These are phyloP conservation scores for Mycena rosella DNA, from an alignment of 768 basidiomycete genomes.

Conservation along the genomic window DNA sequence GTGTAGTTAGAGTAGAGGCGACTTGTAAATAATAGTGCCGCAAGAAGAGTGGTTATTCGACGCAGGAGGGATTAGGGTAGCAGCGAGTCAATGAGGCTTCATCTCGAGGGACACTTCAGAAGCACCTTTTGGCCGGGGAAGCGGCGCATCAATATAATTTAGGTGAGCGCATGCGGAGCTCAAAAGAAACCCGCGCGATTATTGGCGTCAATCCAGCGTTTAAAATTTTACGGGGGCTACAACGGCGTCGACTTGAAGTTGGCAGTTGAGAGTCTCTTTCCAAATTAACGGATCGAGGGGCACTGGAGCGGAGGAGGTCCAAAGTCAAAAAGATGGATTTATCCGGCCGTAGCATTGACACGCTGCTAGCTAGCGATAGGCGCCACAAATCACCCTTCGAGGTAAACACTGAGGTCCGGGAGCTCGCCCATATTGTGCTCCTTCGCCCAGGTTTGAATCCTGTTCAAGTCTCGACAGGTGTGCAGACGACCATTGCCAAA, in stretches of 20 bases:
- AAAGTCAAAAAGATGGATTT: not conserved
- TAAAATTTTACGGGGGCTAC: no score
- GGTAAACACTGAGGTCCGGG: constrained; percentile 27
- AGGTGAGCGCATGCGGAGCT: no score
- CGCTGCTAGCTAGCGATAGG: not conserved
- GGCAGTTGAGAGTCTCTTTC: no score
- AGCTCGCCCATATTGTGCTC: constrained; percentile 29
- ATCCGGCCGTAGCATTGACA: not conserved
- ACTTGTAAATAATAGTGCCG: not conserved
- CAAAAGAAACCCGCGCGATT: not conserved
- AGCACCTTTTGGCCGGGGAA: not conserved
- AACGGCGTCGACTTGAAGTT: no score
- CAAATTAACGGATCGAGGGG: not conserved
- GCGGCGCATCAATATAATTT: not conserved
- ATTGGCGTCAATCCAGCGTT: constrained; percentile 12
- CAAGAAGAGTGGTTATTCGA: no score
- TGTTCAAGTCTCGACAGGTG: constrained; percentile 35
- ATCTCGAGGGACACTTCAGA: no score
- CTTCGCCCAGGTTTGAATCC: constrained; percentile 33
- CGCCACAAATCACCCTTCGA: constrained; percentile 18
- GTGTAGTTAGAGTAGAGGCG: no score
- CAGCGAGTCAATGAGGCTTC: no score
- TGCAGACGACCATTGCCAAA: constrained; percentile 39
- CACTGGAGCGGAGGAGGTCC: not conserved
- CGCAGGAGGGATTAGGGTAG: no score